A percentile compares a stretch with the other conserved stretches of the same genome.
These are phyloP conservation scores for Solanum hybrid DNA, from an alignment of 305 asterid genomes.

Conservation along the genomic window DNA sequence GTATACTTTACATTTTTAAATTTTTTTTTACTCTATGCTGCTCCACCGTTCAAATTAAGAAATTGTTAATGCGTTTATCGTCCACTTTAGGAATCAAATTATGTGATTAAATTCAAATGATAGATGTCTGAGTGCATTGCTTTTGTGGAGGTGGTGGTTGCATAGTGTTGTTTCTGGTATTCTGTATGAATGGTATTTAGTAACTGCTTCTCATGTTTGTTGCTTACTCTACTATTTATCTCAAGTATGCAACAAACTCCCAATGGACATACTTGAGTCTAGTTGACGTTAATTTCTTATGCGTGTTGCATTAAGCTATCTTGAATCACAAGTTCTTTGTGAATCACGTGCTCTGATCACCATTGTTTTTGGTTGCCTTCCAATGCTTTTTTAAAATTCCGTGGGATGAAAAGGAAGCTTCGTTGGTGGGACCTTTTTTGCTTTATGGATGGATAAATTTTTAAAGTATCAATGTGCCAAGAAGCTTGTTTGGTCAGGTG, in stretches of 20 bases:
- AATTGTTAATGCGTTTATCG: neutral
- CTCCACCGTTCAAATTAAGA: neutral
- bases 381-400: neutral
- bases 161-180: neutral
- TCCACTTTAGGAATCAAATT: neutral
- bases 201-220: neutral
- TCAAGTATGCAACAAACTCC: neutral
- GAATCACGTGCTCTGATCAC: neutral
- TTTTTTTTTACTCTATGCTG: neutral
- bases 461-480: neutral
- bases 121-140: neutral
- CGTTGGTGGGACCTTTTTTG: neutral
- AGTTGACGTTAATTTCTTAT: neutral
- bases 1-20: neutral
- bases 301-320: neutral
- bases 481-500: neutral
- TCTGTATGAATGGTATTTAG: neutral
- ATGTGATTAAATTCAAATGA: neutral
- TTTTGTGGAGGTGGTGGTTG: neutral
- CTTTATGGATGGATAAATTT: neutral
- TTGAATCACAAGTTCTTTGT: neutral
- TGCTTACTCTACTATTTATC: neutral
- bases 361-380: neutral
- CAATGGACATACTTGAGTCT: neutral
- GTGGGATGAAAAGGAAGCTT: neutral